phyloP scores from a whole-genome alignment of 345 rosid species.

The Leavenworthia alabamica region DNA sequence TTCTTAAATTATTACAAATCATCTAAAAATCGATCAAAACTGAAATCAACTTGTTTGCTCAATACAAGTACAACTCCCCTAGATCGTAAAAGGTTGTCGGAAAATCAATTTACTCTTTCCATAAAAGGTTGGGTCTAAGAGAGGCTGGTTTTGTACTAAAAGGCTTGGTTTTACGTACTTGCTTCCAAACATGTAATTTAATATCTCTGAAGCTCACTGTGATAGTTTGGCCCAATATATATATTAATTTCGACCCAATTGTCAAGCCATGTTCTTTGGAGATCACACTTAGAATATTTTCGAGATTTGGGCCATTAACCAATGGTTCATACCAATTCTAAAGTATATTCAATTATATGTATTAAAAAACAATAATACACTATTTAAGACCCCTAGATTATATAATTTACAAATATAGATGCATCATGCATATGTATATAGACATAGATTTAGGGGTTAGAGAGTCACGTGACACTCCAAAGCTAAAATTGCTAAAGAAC shows the following conservation, averaged over 20 bases:
- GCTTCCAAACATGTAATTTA: not conserved
- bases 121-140: not conserved
- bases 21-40: too few species aligned
- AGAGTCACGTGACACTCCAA: slow-evolving; percentile 12
- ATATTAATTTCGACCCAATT: not conserved
- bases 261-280: not conserved
- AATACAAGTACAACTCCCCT: too few species aligned
- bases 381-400: not conserved
- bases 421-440: slow-evolving; percentile 11
- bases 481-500: not conserved
- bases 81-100: not conserved
- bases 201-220: not conserved
- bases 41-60: too few species aligned
- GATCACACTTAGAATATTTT: not conserved
- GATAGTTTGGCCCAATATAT: slow-evolving; percentile 7
- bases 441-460: slow-evolving; percentile 13
- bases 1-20: too few species aligned
- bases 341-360: too few species aligned
- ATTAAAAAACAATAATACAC: not conserved
- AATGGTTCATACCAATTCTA: not conserved
- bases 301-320: not conserved
- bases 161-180: not conserved
- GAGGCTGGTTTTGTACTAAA: not conserved
- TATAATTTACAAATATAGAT: not conserved
- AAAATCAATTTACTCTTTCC: not conserved